A percentile compares a stretch with the other conserved stretches of the same genome.
Conservation (phyloP, 352 stramenopile species). For the Phytophthora cajani region DNA sequence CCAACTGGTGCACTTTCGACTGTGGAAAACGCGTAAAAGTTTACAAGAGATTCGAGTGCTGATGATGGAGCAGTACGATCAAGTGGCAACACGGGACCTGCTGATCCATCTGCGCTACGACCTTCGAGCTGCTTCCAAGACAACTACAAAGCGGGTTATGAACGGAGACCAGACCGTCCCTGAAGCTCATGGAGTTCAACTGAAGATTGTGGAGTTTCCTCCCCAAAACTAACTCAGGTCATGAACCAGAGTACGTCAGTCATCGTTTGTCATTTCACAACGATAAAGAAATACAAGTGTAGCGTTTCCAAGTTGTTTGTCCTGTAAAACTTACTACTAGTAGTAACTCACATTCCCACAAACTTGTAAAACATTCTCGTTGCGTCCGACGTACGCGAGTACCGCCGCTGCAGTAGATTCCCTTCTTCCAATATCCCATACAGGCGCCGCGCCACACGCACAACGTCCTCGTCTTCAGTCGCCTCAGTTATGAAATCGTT, state of each 20-base stretch:
- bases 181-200: constrained; percentile 24
- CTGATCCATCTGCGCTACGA: constrained; percentile 36
- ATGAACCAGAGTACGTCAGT: constrained; percentile 15
- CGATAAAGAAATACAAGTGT: no score
- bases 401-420: no score
- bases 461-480: no score
- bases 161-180: constrained; percentile 34
- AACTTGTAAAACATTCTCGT: no score
- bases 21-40: constrained; percentile 37
- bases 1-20: constrained; percentile 36
- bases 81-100: constrained; percentile 22
- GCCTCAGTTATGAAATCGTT: no score
- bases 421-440: no score
- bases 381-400: no score
- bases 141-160: constrained; percentile 15
- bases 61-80: constrained; percentile 31
- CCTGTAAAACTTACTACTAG: no score
- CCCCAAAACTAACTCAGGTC: constrained; percentile 26
- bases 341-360: no score
- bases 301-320: no score
- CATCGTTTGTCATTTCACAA: constrained; percentile 9
- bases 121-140: constrained; percentile 3
- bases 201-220: constrained; percentile 38
- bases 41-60: constrained; percentile 26
- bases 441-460: no score